Evolutionary conservation across 345 rosid species (phyloP).

Genomic region (Eucalyptus cloeziana): DNA sequence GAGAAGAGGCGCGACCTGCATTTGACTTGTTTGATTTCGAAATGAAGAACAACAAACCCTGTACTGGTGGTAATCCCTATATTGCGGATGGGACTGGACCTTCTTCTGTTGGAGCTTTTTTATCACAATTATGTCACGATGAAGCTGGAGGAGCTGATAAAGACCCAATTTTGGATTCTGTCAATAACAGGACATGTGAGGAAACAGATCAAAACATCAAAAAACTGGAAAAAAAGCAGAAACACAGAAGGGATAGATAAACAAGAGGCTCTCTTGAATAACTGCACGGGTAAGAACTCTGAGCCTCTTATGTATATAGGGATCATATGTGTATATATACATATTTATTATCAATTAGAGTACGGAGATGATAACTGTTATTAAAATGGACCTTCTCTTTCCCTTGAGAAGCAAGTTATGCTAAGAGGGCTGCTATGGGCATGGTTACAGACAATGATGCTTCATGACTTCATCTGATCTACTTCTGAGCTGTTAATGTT

Average conservation of each 20-base stretch:
- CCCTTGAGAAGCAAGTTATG: background rate
- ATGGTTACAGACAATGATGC: background rate
- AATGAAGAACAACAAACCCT: background rate
- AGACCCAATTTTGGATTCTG: background rate
- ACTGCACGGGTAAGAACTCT: background rate
- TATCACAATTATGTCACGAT: background rate
- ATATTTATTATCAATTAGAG: background rate
- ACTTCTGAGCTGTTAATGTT: background rate
- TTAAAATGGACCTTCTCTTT: background rate
- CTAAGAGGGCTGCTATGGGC: background rate
- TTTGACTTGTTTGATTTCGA: conserved; percentile 8
- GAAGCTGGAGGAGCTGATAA: background rate
- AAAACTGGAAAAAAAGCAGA: background rate
- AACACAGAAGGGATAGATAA: background rate
- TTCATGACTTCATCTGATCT: background rate
- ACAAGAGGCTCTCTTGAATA: background rate
- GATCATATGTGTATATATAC: background rate
- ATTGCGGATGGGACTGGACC: background rate
- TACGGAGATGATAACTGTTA: background rate
- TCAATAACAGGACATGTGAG: background rate
- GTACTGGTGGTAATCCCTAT: background rate
- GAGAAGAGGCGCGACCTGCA: background rate
- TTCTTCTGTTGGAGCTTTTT: background rate
- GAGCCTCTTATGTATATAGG: background rate
- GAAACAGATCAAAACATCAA: background rate